Evolutionary conservation across 768 basidiomycete genomes (phyloP).

Genomic region (Tylopilus sp.): DNA sequence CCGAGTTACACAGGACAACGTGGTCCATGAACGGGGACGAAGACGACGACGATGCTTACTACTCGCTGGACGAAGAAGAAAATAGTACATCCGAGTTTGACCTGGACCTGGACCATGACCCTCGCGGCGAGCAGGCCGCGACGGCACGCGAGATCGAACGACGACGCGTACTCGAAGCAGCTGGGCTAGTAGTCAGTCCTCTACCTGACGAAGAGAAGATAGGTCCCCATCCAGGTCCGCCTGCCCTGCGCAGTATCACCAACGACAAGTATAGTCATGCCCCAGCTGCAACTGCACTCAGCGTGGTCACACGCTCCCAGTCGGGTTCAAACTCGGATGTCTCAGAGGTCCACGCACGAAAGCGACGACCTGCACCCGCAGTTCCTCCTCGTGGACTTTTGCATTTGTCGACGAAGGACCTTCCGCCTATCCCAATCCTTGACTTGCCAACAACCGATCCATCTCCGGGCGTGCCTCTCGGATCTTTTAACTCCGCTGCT

Average conservation of each 20-base stretch:
- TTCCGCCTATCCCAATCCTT: constrained; percentile 50
- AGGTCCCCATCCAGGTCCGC: background rate
- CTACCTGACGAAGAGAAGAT: background rate
- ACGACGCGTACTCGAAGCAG: constrained; percentile 80
- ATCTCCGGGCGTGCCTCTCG: background rate
- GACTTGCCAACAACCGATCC: constrained; percentile 22
- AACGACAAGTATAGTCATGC: background rate
- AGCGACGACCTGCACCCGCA: constrained; percentile 27
- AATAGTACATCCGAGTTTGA: constrained; percentile 15
- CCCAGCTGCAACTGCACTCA: background rate
- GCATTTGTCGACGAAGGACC: constrained; percentile 39
- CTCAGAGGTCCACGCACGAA: constrained; percentile 32
- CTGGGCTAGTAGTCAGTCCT: constrained; percentile 73
- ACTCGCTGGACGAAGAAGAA: constrained; percentile 29
- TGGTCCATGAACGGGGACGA: constrained; percentile 24
- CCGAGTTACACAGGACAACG: constrained; percentile 9
- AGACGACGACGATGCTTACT: constrained; percentile 34
- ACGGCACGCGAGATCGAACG: constrained; percentile 71
- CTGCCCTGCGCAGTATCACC: background rate
- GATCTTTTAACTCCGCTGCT: background rate
- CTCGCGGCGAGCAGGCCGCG: constrained; percentile 38
- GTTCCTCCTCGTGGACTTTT: constrained; percentile 17
- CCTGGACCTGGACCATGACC: background rate
- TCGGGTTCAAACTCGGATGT: constrained; percentile 27
- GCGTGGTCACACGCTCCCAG: background rate